A percentile compares a stretch with the other conserved stretches of the same genome.
These are phyloP conservation scores for Dorcoceras hygrometricum DNA, from an alignment of 257 asterid species.

Conservation along the genomic window DNA sequence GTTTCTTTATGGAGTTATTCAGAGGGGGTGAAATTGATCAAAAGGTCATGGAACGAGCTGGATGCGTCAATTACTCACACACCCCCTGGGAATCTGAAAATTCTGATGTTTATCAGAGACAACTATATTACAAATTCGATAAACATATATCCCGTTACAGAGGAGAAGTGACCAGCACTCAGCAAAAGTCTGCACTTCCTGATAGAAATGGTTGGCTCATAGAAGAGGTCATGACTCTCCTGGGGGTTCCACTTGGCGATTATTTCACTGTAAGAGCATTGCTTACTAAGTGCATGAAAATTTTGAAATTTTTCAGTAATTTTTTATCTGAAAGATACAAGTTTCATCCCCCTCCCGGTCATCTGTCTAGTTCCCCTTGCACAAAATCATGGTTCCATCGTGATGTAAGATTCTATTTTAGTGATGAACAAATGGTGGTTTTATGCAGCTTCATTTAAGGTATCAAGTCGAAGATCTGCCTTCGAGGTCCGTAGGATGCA, in stretches of 20 bases:
- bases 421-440: background rate
- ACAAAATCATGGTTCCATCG: too few relatives aligned
- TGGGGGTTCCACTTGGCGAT: constrained; percentile 92
- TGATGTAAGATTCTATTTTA: background rate
- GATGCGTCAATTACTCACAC: constrained; percentile 77
- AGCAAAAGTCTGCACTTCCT: constrained; percentile 68
- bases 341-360: too few relatives aligned
- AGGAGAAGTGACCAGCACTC: constrained; percentile 98
- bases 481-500: background rate
- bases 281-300: background rate
- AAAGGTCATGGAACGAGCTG: constrained; percentile 86
- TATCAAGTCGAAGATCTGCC: background rate
- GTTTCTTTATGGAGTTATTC: constrained; percentile 89
- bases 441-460: background rate
- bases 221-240: constrained; percentile 97
- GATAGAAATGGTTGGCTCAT: constrained; percentile 76
- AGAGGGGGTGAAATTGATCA: constrained; percentile 80
- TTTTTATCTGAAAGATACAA: too few relatives aligned
- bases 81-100: constrained; percentile 95
- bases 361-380: too few relatives aligned
- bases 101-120: constrained; percentile 78
- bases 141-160: constrained; percentile 70
- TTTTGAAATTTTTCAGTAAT: too few relatives aligned
- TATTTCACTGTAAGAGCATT: constrained; percentile 63
- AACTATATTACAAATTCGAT: constrained; percentile 81